Conservation (phyloP, 108 stramenopile species). For the Cyclotella choctawhatcheeana region DNA sequence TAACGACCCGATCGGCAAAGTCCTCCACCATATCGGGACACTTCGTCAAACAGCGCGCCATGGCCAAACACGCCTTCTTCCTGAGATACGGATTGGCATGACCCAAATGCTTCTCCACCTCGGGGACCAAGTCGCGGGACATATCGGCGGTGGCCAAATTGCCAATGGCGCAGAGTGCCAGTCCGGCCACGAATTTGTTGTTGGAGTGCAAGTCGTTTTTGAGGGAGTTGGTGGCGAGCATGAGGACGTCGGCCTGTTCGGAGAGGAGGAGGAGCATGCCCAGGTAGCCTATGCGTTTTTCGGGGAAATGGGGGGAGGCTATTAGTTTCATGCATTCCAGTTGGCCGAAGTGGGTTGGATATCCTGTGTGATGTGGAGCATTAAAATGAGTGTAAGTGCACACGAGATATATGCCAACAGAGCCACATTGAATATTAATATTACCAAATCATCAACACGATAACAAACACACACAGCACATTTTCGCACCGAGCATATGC, state of each 20-base stretch:
- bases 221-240: constrained; percentile 95
- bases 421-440: too few species aligned
- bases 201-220: constrained; percentile 89
- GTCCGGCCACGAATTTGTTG: constrained; percentile 91
- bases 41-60: constrained; percentile 89
- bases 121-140: constrained; percentile 93
- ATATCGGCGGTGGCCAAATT: constrained; percentile 97
- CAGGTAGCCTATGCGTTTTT: constrained; percentile 97
- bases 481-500: constrained; percentile 94
- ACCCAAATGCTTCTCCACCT: constrained; percentile 94
- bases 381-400: not conserved
- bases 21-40: constrained; percentile 98
- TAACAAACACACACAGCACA: too few species aligned
- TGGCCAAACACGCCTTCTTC: constrained; percentile 98
- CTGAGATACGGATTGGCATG: constrained; percentile 85
- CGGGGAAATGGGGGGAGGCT: constrained; percentile 96
- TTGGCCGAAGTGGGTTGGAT: constrained; percentile 99
- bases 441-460: too few species aligned
- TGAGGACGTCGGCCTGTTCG: constrained; percentile 98
- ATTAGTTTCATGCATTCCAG: constrained; percentile 99
- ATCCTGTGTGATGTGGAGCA: constrained; percentile 60
- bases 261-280: constrained; percentile 97
- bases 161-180: constrained; percentile 97
- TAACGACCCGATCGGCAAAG: constrained; percentile 89
- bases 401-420: too few species aligned